Evolutionary conservation across 176 grass and related monocot genomes (phyloP).

Genomic region (Raddia distichophylla): DNA sequence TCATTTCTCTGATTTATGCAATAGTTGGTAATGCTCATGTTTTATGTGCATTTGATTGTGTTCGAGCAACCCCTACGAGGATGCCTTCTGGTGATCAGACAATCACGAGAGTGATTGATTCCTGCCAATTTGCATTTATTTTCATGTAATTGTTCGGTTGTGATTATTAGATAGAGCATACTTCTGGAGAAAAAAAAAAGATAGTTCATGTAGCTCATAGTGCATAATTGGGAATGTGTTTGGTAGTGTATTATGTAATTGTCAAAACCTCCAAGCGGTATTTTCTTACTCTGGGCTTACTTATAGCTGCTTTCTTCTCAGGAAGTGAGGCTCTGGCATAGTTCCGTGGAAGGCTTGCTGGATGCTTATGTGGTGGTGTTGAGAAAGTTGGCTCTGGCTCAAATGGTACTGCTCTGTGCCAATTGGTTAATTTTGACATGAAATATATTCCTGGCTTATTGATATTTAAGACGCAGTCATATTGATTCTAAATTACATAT

Average conservation of each 20-base stretch:
- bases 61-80: neutral
- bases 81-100: neutral
- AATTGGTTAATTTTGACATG: constrained; percentile 24
- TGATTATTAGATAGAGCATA: constrained; percentile 22
- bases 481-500: constrained; percentile 22
- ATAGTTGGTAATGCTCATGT: neutral
- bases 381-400: constrained; percentile 59
- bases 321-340: constrained; percentile 66
- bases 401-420: constrained; percentile 50
- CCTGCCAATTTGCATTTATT: neutral
- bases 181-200: no score
- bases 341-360: constrained; percentile 66
- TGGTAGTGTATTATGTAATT: neutral
- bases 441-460: constrained; percentile 12
- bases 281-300: neutral
- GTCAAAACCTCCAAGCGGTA: neutral
- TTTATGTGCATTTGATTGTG: neutral
- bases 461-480: constrained; percentile 17
- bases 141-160: neutral
- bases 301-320: constrained; percentile 35
- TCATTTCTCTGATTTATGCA: neutral
- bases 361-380: constrained; percentile 81
- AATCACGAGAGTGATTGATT: neutral
- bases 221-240: constrained; percentile 15
- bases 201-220: constrained; percentile 12